These are phyloP conservation scores for Areca catechu DNA, from an alignment of 176 grass and related monocot species.

Conservation along the genomic window DNA sequence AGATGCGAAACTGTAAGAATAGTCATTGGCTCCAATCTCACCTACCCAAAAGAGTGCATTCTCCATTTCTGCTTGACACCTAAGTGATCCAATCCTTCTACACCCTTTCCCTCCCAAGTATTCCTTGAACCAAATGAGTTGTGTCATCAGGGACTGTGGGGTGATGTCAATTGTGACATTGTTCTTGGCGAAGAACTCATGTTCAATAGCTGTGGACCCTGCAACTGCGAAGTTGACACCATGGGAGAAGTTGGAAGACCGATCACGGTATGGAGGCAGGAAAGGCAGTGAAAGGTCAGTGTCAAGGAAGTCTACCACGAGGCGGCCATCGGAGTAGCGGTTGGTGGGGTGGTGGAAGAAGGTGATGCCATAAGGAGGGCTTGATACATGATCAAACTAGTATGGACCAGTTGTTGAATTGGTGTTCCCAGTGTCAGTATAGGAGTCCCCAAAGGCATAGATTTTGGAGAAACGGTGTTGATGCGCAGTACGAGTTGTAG, in stretches of 20 bases:
- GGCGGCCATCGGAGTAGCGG: conserved; percentile 95
- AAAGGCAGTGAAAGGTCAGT: conserved; percentile 36
- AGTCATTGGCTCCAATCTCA: conserved; percentile 94
- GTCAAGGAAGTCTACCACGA: conserved; percentile 85
- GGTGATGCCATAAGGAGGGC: conserved; percentile 79
- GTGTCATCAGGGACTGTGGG: conserved; percentile 71
- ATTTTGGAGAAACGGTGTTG: conserved; percentile 38
- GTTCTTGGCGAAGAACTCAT: conserved; percentile 68
- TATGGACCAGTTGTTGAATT: conserved; percentile 57
- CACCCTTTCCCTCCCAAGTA: conserved; percentile 13
- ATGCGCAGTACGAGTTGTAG: no score
- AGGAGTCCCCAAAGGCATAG: conserved; percentile 93
- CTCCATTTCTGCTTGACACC: neutral
- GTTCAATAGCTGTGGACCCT: conserved; percentile 75
- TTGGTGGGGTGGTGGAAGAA: conserved; percentile 94
- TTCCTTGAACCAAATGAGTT: conserved; percentile 67
- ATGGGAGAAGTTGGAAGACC: neutral
- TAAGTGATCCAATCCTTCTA: neutral
- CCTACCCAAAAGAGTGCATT: conserved; percentile 86
- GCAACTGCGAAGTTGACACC: conserved; percentile 86
- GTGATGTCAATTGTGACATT: conserved; percentile 74
- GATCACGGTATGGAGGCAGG: conserved; percentile 60
- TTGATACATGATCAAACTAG: conserved; percentile 82
- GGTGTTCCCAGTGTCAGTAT: conserved; percentile 94
- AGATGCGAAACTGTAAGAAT: conserved; percentile 60